phyloP scores from a whole-genome alignment of 768 basidiomycete species.

The Neoboletus brunneissimus region DNA sequence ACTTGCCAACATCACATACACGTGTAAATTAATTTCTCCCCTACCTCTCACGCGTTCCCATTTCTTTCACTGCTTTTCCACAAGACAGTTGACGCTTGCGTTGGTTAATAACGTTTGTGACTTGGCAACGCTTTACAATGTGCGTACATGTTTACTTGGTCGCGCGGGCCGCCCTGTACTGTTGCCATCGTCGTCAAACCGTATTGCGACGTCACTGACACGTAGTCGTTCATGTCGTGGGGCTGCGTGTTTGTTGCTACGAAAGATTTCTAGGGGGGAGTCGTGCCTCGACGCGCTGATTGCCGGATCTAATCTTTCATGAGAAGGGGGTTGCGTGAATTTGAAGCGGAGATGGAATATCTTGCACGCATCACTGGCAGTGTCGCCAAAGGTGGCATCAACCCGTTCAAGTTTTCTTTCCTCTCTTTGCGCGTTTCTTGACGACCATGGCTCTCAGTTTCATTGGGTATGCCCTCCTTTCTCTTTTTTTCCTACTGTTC shows the following conservation, averaged over 20 bases:
- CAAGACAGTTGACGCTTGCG: neutral
- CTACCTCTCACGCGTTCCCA: neutral
- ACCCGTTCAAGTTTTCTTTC: constrained; percentile 21
- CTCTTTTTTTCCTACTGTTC: neutral
- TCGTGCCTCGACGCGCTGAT: neutral
- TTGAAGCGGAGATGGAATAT: constrained; percentile 32
- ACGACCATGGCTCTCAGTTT: constrained; percentile 67
- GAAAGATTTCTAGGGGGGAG: neutral
- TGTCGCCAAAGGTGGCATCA: constrained; percentile 10
- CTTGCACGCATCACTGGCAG: constrained; percentile 4
- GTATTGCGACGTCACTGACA: neutral
- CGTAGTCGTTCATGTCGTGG: neutral
- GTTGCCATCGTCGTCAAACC: neutral
- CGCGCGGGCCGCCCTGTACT: constrained; percentile 12
- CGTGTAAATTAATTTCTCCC: constrained; percentile 15
- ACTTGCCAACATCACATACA: constrained; percentile 4
- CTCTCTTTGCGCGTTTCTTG: constrained; percentile 7
- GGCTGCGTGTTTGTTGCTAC: neutral
- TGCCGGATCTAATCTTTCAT: neutral
- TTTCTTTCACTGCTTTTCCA: neutral
- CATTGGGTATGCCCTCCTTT: constrained; percentile 52
- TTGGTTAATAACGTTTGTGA: neutral
- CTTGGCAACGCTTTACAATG: neutral
- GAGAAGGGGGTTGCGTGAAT: neutral
- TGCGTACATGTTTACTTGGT: constrained; percentile 5